Percentiles rank a stretch among this genome's conserved stretches.
These are phyloP conservation scores for Aspergillus jensenii DNA, from an alignment of 2,329 filamentous ascomycete species.

Conservation along the genomic window DNA sequence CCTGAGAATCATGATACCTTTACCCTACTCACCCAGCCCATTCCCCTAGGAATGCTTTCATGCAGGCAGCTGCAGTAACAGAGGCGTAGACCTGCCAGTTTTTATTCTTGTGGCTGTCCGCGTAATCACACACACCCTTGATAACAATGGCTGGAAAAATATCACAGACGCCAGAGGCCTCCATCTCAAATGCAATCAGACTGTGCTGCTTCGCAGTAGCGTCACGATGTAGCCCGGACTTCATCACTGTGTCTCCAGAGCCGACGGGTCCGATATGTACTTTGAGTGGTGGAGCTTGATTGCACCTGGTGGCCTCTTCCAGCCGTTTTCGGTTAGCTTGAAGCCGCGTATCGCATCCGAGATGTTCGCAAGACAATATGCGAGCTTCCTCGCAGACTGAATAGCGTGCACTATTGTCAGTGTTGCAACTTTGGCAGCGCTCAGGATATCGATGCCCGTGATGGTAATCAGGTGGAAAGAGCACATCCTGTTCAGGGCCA, in stretches of 20 bases:
- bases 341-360: neutral
- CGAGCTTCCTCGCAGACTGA: neutral
- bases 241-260: slow-evolving; percentile 14
- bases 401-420: neutral
- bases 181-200: slow-evolving; percentile 4
- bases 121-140: slow-evolving; percentile 19
- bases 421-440: neutral
- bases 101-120: slow-evolving; percentile 19
- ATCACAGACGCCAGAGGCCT: neutral
- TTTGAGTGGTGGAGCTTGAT: neutral
- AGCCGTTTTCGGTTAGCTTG: neutral
- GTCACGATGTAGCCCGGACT: slow-evolving; percentile 11
- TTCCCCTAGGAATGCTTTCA: slow-evolving; percentile 10
- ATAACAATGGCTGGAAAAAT: neutral
- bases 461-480: neutral
- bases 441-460: neutral
- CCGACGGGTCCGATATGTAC: slow-evolving; percentile 11
- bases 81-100: slow-evolving; percentile 19
- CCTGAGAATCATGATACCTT: too few relatives aligned
- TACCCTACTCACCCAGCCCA: too few relatives aligned
- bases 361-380: neutral
- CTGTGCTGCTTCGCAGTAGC: neutral
- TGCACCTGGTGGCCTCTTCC: neutral
- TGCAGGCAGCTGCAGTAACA: slow-evolving; percentile 16
- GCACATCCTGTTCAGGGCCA: neutral